Conservation (phyloP, 208 protist genomes). For the Leishmania amazonensis region DNA sequence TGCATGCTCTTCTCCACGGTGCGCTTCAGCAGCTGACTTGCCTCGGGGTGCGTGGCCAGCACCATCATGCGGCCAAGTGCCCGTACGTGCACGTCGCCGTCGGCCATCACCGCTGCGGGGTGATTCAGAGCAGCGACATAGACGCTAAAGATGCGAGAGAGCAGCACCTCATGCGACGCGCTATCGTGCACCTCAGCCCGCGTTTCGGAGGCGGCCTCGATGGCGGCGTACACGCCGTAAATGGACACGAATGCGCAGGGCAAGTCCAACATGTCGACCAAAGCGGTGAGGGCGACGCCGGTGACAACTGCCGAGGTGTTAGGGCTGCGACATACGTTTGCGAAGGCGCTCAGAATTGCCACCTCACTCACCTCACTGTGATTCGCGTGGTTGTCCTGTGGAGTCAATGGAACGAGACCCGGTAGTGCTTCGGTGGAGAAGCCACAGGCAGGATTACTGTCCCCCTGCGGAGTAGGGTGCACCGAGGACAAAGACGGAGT, state of each 20-base stretch:
- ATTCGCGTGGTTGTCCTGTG: conserved; percentile 9
- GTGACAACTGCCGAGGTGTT: conserved; percentile 68
- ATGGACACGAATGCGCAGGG: conserved; percentile 63
- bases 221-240: conserved; percentile 49
- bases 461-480: not conserved
- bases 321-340: conserved; percentile 52
- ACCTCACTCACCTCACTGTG: conserved; percentile 41
- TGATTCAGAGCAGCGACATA: conserved; percentile 63
- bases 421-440: not conserved
- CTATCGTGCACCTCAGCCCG: conserved; percentile 50
- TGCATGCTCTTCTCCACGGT: conserved; percentile 33
- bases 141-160: conserved; percentile 47
- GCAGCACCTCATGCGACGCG: conserved; percentile 68
- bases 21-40: conserved; percentile 30
- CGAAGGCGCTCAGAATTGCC: conserved; percentile 67
- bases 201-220: conserved; percentile 45
- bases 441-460: not conserved
- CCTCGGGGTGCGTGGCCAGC: conserved; percentile 24
- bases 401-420: not conserved
- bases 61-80: conserved; percentile 35
- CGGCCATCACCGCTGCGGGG: conserved; percentile 20
- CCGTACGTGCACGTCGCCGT: conserved; percentile 26
- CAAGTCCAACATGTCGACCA: conserved; percentile 73
- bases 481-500: conserved; percentile 13
- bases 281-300: conserved; percentile 63